These are phyloP conservation scores for Gentiana straminea DNA, from an alignment of 257 asterid genomes.

Conservation along the genomic window DNA sequence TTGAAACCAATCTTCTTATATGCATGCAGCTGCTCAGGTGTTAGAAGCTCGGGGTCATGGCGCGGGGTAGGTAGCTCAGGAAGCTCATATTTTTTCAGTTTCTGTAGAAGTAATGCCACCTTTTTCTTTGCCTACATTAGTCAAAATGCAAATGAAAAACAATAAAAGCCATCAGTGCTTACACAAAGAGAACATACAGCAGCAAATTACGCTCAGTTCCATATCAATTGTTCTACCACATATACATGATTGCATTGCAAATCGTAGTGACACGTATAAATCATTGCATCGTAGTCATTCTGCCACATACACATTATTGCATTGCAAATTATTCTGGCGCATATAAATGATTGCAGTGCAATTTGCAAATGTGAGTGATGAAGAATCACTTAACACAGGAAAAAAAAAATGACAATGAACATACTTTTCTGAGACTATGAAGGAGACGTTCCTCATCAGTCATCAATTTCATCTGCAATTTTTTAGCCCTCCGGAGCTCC, in stretches of 20 bases:
- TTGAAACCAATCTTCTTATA: conserved; percentile 84
- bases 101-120: conserved; percentile 89
- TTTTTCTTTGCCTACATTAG: conserved; percentile 90
- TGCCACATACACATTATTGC: too few relatives aligned
- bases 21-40: conserved; percentile 86
- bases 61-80: conserved; percentile 94
- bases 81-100: conserved; percentile 86
- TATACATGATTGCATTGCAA: neutral
- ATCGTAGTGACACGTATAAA: too few relatives aligned
- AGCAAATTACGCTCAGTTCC: too few relatives aligned
- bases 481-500: conserved; percentile 80
- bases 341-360: neutral
- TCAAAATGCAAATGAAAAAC: conserved; percentile 12
- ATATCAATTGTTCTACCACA: too few relatives aligned
- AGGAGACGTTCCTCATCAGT: conserved; percentile 83
- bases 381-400: neutral
- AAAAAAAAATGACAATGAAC: conserved; percentile 1
- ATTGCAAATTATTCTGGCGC: too few relatives aligned
- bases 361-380: neutral
- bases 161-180: neutral
- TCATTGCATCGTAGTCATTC: too few relatives aligned
- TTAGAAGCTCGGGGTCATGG: conserved; percentile 91
- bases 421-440: conserved; percentile 54
- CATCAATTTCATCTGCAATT: conserved; percentile 63
- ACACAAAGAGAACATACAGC: too few relatives aligned